These are phyloP conservation scores for Crithidia bombi DNA, from an alignment of 208 protist genomes.

Conservation along the genomic window DNA sequence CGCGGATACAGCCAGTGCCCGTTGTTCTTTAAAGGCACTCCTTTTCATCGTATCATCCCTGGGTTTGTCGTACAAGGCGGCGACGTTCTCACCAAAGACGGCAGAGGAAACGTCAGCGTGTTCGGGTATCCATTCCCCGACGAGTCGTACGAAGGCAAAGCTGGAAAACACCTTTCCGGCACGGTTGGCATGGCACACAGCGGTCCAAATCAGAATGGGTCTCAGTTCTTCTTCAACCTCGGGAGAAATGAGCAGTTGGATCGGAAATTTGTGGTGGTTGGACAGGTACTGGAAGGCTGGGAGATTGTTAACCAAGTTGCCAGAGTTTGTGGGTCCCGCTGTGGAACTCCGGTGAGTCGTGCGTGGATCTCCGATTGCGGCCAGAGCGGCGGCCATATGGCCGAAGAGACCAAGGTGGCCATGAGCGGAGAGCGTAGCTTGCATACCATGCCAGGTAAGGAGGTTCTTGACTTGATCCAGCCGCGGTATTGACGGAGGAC, in stretches of 20 bases:
- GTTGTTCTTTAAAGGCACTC: slow-evolving; percentile 93
- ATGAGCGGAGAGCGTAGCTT: slow-evolving; percentile 57
- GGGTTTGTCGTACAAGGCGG: slow-evolving; percentile 96
- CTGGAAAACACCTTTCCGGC: slow-evolving; percentile 81
- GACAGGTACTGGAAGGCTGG: slow-evolving; percentile 89
- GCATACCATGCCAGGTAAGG: slow-evolving; percentile 72
- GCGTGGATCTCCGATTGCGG: slow-evolving; percentile 90
- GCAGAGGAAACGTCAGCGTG: slow-evolving; percentile 93
- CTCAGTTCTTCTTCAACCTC: slow-evolving; percentile 94
- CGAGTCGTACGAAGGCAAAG: slow-evolving; percentile 94
- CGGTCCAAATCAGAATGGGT: slow-evolving; percentile 90
- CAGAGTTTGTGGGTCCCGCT: slow-evolving; percentile 72
- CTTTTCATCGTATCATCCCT: slow-evolving; percentile 96
- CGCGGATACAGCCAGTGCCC: slow-evolving; percentile 60
- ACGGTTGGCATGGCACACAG: slow-evolving; percentile 89
- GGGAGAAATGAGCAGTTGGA: slow-evolving; percentile 84
- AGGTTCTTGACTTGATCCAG: slow-evolving; percentile 80
- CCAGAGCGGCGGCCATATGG: slow-evolving; percentile 78
- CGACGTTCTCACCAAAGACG: slow-evolving; percentile 94
- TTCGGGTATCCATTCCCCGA: slow-evolving; percentile 95
- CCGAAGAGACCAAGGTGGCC: slow-evolving; percentile 61
- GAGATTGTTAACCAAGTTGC: slow-evolving; percentile 74
- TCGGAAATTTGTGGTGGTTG: slow-evolving; percentile 92
- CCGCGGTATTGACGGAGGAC: slow-evolving; percentile 59
- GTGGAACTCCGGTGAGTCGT: slow-evolving; percentile 84